phyloP scores from a whole-genome alignment of 768 basidiomycete species.

The Ramaria rubella region DNA sequence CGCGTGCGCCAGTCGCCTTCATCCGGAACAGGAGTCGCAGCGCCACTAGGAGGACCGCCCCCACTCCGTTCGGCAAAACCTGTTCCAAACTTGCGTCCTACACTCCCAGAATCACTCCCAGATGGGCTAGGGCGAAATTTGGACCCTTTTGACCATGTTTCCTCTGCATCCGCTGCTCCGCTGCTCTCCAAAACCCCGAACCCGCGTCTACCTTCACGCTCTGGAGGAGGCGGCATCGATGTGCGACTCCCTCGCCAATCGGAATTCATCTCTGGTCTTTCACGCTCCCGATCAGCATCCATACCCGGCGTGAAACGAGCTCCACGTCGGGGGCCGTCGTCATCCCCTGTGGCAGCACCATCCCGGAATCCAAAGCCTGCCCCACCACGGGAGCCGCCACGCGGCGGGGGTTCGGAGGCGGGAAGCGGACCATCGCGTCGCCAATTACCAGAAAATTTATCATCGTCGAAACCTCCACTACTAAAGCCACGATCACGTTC shows the following conservation, averaged over 20 bases:
- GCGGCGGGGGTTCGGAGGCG: conserved; percentile 33
- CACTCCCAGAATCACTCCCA: conserved; percentile 28
- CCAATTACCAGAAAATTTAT: conserved; percentile 83
- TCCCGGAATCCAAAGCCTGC: conserved; percentile 25
- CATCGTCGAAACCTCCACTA: conserved; percentile 54
- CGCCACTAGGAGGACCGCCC: conserved; percentile 45
- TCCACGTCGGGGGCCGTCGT: conserved; percentile 11
- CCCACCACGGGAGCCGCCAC: conserved; percentile 42
- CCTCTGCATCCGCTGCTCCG: conserved; percentile 68
- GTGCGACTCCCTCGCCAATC: conserved; percentile 1
- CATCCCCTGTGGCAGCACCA: not conserved
- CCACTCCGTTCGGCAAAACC: conserved; percentile 49
- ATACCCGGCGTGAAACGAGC: conserved; percentile 10
- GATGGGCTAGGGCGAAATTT: conserved; percentile 58
- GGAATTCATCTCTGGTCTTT: conserved; percentile 1
- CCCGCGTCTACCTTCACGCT: conserved; percentile 40
- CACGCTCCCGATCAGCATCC: not conserved
- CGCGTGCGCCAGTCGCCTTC: conserved; percentile 70
- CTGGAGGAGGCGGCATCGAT: not conserved
- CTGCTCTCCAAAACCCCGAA: conserved; percentile 32
- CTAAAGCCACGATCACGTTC: conserved; percentile 52
- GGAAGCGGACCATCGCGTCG: conserved; percentile 83
- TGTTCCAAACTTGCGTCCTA: conserved; percentile 23
- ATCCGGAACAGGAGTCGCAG: conserved; percentile 31
- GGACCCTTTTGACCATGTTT: conserved; percentile 68